These are phyloP conservation scores for Pseudogymnoascus sp. DNA, from an alignment of 2,329 filamentous ascomycete genomes.

Conservation along the genomic window DNA sequence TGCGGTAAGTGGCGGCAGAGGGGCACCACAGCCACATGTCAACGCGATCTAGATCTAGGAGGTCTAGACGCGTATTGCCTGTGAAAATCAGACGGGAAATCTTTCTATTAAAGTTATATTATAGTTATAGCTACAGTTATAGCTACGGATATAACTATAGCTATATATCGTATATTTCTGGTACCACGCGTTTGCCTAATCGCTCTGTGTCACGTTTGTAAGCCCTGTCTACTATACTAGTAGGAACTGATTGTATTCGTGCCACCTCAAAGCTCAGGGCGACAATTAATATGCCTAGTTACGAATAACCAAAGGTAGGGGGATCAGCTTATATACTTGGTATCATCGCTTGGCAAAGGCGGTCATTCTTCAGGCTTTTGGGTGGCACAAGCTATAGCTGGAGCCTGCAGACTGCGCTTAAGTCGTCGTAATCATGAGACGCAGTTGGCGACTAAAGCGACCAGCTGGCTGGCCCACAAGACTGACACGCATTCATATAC, in stretches of 20 bases:
- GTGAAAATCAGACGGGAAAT: background rate
- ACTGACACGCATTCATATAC: background rate
- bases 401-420: constrained; percentile 3
- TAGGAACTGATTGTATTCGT: background rate
- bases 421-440: constrained; percentile 9
- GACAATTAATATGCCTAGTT: no score
- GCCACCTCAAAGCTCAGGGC: no score
- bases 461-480: background rate
- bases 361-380: no score
- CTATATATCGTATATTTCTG: background rate
- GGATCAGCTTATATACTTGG: no score
- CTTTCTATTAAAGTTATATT: background rate
- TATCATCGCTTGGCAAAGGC: no score
- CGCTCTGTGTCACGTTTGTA: background rate
- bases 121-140: background rate
- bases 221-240: background rate
- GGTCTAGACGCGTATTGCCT: background rate
- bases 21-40: background rate
- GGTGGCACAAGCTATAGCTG: background rate
- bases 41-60: background rate
- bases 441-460: background rate
- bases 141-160: background rate
- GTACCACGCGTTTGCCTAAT: background rate
- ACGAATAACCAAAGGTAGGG: no score
- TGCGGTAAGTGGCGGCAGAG: background rate